Evolutionary conservation across 345 rosid genomes (phyloP).

Genomic region (Erysimum cheiranthoides): DNA sequence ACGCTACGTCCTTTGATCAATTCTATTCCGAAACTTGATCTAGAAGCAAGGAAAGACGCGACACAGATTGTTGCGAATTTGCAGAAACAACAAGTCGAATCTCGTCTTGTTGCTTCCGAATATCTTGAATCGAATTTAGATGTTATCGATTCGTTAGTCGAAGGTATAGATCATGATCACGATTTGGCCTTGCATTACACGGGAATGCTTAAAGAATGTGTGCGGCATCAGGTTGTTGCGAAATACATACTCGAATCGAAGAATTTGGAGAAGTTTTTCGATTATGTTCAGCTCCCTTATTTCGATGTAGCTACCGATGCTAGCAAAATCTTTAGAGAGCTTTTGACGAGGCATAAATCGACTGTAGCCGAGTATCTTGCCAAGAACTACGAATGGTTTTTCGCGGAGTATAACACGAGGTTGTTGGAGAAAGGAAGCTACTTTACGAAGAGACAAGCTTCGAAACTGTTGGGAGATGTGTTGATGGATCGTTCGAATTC

Average conservation of each 20-base stretch:
- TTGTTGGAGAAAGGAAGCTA: constrained; percentile 85
- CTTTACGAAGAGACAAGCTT: constrained; percentile 88
- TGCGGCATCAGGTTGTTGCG: constrained; percentile 88
- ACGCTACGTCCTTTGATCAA: constrained; percentile 72
- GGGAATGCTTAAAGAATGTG: constrained; percentile 94
- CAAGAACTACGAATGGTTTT: constrained; percentile 94
- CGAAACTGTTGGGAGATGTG: constrained; percentile 84
- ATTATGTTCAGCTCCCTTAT: constrained; percentile 85
- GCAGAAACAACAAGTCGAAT: constrained; percentile 88
- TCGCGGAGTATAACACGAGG: constrained; percentile 76
- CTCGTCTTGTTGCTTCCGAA: constrained; percentile 83
- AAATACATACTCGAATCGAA: constrained; percentile 79
- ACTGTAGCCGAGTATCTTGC: constrained; percentile 89
- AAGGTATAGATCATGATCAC: constrained; percentile 56
- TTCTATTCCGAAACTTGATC: constrained; percentile 74
- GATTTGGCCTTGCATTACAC: constrained; percentile 94
- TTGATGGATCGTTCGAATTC: constrained; percentile 90
- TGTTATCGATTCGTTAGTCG: constrained; percentile 70
- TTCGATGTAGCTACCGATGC: constrained; percentile 95
- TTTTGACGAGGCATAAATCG: constrained; percentile 90
- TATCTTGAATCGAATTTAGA: constrained; percentile 81
- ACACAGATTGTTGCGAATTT: constrained; percentile 95
- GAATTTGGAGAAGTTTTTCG: constrained; percentile 78
- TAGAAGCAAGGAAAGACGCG: constrained; percentile 93
- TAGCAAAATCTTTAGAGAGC: constrained; percentile 88